A percentile compares a stretch with the other conserved stretches of the same genome.
Evolutionary conservation across 495 filamentous ascomycete species (phyloP).

Genomic region (Lepidopterella palustris): DNA sequence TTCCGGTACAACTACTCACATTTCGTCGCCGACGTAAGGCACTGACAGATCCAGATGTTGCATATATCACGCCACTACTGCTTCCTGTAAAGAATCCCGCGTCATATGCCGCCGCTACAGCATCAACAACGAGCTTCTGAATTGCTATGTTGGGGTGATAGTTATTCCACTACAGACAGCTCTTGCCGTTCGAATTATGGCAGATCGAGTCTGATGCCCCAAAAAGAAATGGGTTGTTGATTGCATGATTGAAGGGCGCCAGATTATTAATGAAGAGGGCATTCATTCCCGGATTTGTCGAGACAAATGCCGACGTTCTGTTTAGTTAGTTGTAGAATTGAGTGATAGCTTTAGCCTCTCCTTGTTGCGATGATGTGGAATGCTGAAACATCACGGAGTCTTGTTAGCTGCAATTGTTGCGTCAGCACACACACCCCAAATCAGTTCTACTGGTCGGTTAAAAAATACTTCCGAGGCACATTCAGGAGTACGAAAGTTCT

Average conservation of each 20-base stretch:
- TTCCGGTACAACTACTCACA: too few species aligned
- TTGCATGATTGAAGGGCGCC: conserved; percentile 36
- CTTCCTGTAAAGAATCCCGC: not conserved
- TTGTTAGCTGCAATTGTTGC: conserved; percentile 7
- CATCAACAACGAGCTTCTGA: not conserved
- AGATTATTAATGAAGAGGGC: conserved; percentile 39
- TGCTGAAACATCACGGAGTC: conserved; percentile 17
- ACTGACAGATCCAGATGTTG: too few species aligned
- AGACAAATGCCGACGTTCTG: conserved; percentile 28
- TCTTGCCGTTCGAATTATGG: conserved; percentile 41
- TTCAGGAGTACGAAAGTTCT: conserved; percentile 21
- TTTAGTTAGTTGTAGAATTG: conserved; percentile 35
- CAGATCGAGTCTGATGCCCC: conserved; percentile 41
- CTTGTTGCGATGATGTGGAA: conserved; percentile 3
- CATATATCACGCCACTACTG: too few species aligned
- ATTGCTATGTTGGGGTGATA: conserved; percentile 41
- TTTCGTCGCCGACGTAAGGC: too few species aligned
- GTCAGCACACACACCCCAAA: not conserved
- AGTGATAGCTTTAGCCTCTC: conserved; percentile 17
- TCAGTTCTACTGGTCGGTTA: not conserved
- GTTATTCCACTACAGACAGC: conserved; percentile 44
- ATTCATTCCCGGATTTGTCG: conserved; percentile 29
- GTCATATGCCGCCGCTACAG: not conserved
- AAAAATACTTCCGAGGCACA: conserved; percentile 17
- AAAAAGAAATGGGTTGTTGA: conserved; percentile 41